Conservation (phyloP, 805 yeast species). For the Wickerhamiella lipophila region DNA sequence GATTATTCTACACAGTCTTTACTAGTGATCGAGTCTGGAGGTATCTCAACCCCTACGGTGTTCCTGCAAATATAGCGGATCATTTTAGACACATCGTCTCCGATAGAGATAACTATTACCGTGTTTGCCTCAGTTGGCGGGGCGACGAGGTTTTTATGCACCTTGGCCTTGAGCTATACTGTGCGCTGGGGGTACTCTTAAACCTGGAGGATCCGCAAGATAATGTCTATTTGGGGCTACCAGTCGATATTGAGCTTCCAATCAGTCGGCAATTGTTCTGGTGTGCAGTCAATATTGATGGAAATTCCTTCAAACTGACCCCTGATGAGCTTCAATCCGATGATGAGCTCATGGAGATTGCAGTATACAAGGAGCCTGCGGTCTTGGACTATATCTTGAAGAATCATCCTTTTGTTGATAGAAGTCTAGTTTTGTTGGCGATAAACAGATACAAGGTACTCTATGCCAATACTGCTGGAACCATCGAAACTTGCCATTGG, state of each 20-base stretch:
- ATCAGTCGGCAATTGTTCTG: background rate
- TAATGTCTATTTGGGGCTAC: too few species aligned
- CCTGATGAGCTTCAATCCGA: background rate
- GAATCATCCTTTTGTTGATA: background rate
- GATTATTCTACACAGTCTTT: background rate
- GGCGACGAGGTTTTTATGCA: too few species aligned
- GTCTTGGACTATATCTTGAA: background rate
- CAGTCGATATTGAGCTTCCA: too few species aligned
- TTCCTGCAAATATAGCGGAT: background rate
- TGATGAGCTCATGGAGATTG: background rate
- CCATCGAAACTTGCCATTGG: too few species aligned
- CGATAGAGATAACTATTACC: background rate
- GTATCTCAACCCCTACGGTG: background rate
- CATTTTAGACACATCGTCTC: background rate
- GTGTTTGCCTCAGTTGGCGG: too few species aligned
- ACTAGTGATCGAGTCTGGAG: background rate
- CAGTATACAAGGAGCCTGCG: background rate
- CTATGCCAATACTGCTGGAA: background rate
- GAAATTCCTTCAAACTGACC: background rate
- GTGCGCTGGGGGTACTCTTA: too few species aligned
- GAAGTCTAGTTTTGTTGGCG: background rate
- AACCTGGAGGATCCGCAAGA: too few species aligned
- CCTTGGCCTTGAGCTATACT: too few species aligned
- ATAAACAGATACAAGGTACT: background rate
- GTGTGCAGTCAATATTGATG: background rate